A percentile compares a stretch with the other conserved stretches of the same genome.
These are phyloP conservation scores for Cephaloascus albidus DNA, from an alignment of 805 yeast species.

Conservation along the genomic window DNA sequence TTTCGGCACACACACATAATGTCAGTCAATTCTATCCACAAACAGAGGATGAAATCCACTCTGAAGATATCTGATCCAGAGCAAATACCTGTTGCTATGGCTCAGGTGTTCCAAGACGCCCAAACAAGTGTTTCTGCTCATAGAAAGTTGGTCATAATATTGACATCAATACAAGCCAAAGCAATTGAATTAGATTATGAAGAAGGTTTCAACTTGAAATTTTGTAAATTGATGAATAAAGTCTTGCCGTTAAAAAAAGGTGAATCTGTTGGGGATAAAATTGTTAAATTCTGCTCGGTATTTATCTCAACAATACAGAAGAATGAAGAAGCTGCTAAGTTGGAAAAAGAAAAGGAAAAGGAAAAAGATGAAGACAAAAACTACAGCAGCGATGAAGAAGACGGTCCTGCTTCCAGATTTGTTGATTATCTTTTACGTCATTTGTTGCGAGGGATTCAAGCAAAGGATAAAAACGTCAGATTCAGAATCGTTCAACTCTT, in stretches of 20 bases:
- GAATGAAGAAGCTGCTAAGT: constrained; percentile 14
- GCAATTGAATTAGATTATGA: constrained; percentile 43
- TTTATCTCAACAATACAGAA: constrained; percentile 38
- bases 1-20: too few species aligned
- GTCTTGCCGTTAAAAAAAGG: constrained; percentile 60
- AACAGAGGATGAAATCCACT: constrained; percentile 6
- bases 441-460: constrained; percentile 68
- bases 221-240: constrained; percentile 55
- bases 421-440: constrained; percentile 55
- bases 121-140: constrained; percentile 71
- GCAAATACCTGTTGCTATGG: constrained; percentile 31
- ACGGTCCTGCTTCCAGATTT: constrained; percentile 36
- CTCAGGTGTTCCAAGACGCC: constrained; percentile 71
- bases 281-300: constrained; percentile 62
- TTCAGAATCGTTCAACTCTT: constrained; percentile 71
- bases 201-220: constrained; percentile 49
- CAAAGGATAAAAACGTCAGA: constrained; percentile 69
- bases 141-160: constrained; percentile 56
- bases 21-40: background rate
- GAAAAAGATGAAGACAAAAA: constrained; percentile 14
- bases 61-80: constrained; percentile 11
- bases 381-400: constrained; percentile 23
- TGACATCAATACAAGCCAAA: constrained; percentile 48
- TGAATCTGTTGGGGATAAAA: constrained; percentile 65
- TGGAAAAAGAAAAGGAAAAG: constrained; percentile 9